Evolutionary conservation across 768 basidiomycete species (phyloP).

Genomic region (Mycena amicta): DNA sequence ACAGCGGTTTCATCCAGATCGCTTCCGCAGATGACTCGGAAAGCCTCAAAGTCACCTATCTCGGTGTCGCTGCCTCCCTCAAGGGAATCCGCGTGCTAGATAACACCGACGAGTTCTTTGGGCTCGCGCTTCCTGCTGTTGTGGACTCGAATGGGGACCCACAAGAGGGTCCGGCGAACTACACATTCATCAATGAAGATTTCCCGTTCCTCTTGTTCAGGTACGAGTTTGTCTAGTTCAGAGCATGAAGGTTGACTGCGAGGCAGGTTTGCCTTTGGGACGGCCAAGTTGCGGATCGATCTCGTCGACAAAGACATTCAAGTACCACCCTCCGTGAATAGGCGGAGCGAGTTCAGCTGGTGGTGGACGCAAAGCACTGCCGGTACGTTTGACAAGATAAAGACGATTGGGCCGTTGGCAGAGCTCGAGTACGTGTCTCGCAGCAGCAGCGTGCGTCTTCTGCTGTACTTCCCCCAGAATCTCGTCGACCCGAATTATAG

Average conservation of each 20-base stretch:
- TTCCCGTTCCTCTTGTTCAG: slow-evolving; percentile 29
- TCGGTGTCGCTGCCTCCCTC: slow-evolving; percentile 44
- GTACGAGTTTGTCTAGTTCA: slow-evolving; percentile 8
- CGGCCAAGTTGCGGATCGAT: slow-evolving; percentile 32
- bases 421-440: slow-evolving; percentile 18
- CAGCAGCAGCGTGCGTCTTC: slow-evolving; percentile 14
- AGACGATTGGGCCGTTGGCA: slow-evolving; percentile 18
- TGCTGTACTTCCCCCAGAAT: background rate
- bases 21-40: slow-evolving; percentile 39
- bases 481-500: background rate
- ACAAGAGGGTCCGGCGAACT: slow-evolving; percentile 31
- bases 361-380: too few species aligned
- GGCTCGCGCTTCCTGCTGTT: slow-evolving; percentile 34
- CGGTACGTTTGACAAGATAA: slow-evolving; percentile 27
- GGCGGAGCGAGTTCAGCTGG: too few species aligned
- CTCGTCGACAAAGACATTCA: slow-evolving; percentile 33
- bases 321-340: slow-evolving; percentile 27
- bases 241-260: slow-evolving; percentile 21
- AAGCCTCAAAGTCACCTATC: slow-evolving; percentile 46
- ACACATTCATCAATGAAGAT: slow-evolving; percentile 35
- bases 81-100: slow-evolving; percentile 40
- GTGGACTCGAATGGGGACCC: slow-evolving; percentile 31
- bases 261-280: slow-evolving; percentile 31
- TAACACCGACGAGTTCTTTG: slow-evolving; percentile 36
- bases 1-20: slow-evolving; percentile 60